Percentiles rank a stretch among this genome's conserved stretches.
phyloP scores from a whole-genome alignment of 768 basidiomycete genomes.

The Cyclocybe aegerita region DNA sequence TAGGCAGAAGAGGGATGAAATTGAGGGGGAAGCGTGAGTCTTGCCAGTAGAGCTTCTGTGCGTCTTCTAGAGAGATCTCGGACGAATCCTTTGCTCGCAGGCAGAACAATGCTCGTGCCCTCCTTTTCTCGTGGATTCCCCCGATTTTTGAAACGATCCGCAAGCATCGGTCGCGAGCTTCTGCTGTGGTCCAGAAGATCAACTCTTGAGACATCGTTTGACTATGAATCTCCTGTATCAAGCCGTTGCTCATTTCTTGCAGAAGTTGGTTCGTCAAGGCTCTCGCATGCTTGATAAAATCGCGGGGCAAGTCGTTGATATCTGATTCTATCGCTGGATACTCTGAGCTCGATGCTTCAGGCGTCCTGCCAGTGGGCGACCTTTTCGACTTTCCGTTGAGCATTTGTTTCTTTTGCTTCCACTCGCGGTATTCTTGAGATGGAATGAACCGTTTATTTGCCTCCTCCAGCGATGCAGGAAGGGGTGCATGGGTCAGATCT shows the following conservation, averaged over 20 bases:
- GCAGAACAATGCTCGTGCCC: conserved; percentile 62
- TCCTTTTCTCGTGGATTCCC: conserved; percentile 61
- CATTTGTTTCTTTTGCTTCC: conserved; percentile 45
- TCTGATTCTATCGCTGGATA: conserved; percentile 20
- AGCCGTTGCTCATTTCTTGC: conserved; percentile 67
- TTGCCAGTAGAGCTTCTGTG: conserved; percentile 56
- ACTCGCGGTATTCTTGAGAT: conserved; percentile 53
- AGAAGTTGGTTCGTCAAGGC: conserved; percentile 71
- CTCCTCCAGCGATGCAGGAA: conserved; percentile 57
- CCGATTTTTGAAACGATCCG: conserved; percentile 84
- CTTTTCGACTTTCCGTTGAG: conserved; percentile 15
- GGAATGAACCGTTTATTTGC: conserved; percentile 67
- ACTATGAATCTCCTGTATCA: conserved; percentile 64
- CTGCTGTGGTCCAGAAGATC: conserved; percentile 79
- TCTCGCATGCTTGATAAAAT: conserved; percentile 58
- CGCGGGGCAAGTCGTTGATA: conserved; percentile 30
- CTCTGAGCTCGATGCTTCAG: background rate
- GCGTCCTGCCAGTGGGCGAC: background rate
- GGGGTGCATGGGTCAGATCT: conserved; percentile 72
- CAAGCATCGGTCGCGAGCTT: conserved; percentile 70
- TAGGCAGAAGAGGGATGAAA: conserved; percentile 60
- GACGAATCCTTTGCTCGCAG: conserved; percentile 1
- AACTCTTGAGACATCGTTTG: conserved; percentile 37
- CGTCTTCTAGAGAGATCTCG: conserved; percentile 22
- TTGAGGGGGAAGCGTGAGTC: conserved; percentile 53